Conservation (phyloP, 768 basidiomycete species). For the Cyclocybe cylindracea region DNA sequence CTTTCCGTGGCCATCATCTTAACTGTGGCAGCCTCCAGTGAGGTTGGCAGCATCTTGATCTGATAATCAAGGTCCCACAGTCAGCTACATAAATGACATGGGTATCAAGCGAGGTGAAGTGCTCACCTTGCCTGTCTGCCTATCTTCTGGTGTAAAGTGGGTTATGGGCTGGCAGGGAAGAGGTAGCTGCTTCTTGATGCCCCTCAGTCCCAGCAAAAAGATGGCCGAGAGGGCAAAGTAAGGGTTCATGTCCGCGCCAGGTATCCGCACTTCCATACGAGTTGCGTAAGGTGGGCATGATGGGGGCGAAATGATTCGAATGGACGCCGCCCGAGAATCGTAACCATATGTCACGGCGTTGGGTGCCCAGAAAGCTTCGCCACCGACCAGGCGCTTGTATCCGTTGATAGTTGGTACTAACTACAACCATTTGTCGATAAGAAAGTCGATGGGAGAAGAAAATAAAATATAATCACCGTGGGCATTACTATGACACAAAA, state of each 20-base stretch:
- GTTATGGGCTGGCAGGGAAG: constrained; percentile 74
- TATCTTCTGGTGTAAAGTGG: constrained; percentile 55
- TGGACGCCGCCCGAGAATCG: constrained; percentile 90
- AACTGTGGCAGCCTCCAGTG: constrained; percentile 77
- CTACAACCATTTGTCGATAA: constrained; percentile 32
- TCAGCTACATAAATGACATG: constrained; percentile 10
- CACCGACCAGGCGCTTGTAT: constrained; percentile 94
- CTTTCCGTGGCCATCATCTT: constrained; percentile 79
- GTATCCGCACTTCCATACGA: constrained; percentile 90
- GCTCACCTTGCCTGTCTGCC: constrained; percentile 54
- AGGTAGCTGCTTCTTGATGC: constrained; percentile 75
- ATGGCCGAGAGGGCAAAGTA: constrained; percentile 88
- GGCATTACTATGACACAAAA: constrained; percentile 63
- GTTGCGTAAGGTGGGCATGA: constrained; percentile 81
- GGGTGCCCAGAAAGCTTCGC: constrained; percentile 93
- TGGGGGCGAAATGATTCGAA: constrained; percentile 92
- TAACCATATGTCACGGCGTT: constrained; percentile 94
- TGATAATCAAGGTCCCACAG: constrained; percentile 23
- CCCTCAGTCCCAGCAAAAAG: constrained; percentile 83
- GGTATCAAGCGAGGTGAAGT: neutral
- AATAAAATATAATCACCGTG: constrained; percentile 48
- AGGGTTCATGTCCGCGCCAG: constrained; percentile 97
- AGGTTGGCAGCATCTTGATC: constrained; percentile 76
- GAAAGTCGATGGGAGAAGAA: neutral
- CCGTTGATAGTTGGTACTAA: constrained; percentile 92